Conservation (phyloP, 495 filamentous ascomycete species). For the Aspergillus ellipticus region DNA sequence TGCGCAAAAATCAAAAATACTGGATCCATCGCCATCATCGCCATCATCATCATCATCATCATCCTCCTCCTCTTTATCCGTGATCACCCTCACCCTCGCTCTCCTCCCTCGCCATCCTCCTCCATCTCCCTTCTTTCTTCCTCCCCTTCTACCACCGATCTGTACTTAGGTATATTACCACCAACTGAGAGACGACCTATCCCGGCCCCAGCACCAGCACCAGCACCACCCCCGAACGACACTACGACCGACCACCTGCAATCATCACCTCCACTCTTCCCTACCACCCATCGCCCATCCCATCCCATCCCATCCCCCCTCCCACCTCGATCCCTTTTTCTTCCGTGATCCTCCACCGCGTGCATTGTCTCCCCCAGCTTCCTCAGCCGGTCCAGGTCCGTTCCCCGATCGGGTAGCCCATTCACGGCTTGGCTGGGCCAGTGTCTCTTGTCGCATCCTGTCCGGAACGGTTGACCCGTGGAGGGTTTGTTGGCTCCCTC, state of each 20-base stretch:
- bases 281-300: slow-evolving; percentile 2
- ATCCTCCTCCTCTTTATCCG: slow-evolving; percentile 1
- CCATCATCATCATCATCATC: slow-evolving; percentile 2
- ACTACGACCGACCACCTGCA: background rate
- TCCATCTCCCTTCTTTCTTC: slow-evolving; percentile 12
- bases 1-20: slow-evolving; percentile 6
- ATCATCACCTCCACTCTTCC: slow-evolving; percentile 6
- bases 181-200: too few species aligned
- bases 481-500: slow-evolving; percentile 20
- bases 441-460: slow-evolving; percentile 5
- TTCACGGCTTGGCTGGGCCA: slow-evolving; percentile 10
- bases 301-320: background rate
- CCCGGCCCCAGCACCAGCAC: slow-evolving; percentile 4
- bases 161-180: too few species aligned
- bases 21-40: slow-evolving; percentile 8
- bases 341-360: slow-evolving; percentile 2
- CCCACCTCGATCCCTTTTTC: background rate
- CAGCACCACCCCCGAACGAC: slow-evolving; percentile 7
- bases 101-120: too few species aligned
- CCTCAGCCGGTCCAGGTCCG: slow-evolving; percentile 3
- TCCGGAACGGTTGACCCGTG: slow-evolving; percentile 14
- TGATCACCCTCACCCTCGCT: too few species aligned
- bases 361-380: background rate
- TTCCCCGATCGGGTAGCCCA: slow-evolving; percentile 2
- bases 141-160: background rate